Base-by-base conservation (phyloP, 495 filamentous ascomycete genomes). In the Aspergillus avenaceus region DNA sequence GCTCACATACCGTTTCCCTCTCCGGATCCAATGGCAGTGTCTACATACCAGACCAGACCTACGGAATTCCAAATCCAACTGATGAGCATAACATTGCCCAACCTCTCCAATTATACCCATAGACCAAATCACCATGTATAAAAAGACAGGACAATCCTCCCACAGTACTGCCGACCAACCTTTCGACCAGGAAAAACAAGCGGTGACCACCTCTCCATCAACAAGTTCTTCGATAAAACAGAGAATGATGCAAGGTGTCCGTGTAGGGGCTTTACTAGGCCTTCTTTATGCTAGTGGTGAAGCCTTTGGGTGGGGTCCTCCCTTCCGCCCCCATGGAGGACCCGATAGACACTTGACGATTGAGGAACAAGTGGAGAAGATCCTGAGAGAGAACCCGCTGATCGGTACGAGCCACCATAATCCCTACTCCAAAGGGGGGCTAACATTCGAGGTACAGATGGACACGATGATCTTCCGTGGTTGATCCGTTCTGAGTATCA, bases 381-480 rank as follows among this genome's bases (percentile, higher is more conserved):
- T 96, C 42, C 68, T 95, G 18, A 71, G 66, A 8, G 66, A 81
- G n/a, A 89, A 85, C 4, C 91, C 90, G 11, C 66, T 96, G 51
- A 92, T 95, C 66, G 89, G 86, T 90, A 70, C 49, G 64, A 12
- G 41, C 11, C 1, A 14, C n/a, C 24, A 16, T 5, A 13, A 3
- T 34, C 6, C 6, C 19, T 7, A 13, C 19, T 9, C 42, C 9
- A 25, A 12, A 8, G 13, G 29, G 9, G 6, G 3, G 6, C 23
- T 41, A 4, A 23, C 11, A 14, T 0, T 4, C 16, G 50, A n/a
- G 18, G n/a, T 29, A 18, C 55, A 95, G 92, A 97, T 68, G 91
- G 92, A 2, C 93, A 98, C 63, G 85, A 96, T 75, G 93, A 98
- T 60, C 72, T 97, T 18, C 81, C 91, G 9, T 84, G 90, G 53